A percentile compares a stretch with the other conserved stretches of the same genome.
These are phyloP conservation scores for Cenchrus fungigraminus DNA, from an alignment of 176 grass and related monocot species.

Conservation along the genomic window DNA sequence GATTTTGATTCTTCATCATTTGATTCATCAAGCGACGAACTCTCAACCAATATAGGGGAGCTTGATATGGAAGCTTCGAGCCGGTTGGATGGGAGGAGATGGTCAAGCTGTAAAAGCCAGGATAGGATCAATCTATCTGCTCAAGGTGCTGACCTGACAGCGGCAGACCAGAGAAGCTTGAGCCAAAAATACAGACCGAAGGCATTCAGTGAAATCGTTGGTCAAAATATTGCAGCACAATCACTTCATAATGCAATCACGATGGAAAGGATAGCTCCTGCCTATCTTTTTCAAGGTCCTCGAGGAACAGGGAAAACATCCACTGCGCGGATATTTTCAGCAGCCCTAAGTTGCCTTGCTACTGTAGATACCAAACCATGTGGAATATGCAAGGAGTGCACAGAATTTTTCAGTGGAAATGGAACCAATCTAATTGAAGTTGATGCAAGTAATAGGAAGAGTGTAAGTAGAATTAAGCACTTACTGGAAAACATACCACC, in stretches of 20 bases:
- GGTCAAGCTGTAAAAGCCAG: conserved; percentile 92
- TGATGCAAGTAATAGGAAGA: conserved; percentile 74
- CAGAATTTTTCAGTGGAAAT: conserved; percentile 47
- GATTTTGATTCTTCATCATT: conserved; percentile 69
- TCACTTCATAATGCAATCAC: conserved; percentile 80
- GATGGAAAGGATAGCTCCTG: conserved; percentile 76
- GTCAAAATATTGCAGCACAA: conserved; percentile 80
- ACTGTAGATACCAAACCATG: conserved; percentile 76
- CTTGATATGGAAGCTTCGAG: conserved; percentile 89
- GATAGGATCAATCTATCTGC: conserved; percentile 51
- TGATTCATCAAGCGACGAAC: conserved; percentile 77
- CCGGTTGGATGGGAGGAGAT: conserved; percentile 82
- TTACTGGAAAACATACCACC: conserved; percentile 56
- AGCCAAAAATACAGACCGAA: conserved; percentile 77
- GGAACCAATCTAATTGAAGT: conserved; percentile 64
- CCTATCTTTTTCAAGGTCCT: conserved; percentile 94
- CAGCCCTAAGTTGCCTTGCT: conserved; percentile 66
- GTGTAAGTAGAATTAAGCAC: conserved; percentile 59
- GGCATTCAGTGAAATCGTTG: conserved; percentile 73
- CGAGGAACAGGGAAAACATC: conserved; percentile 93
- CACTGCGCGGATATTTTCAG: conserved; percentile 73
- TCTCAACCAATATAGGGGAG: conserved; percentile 81
- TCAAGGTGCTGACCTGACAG: conserved; percentile 38
- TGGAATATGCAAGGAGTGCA: conserved; percentile 73
- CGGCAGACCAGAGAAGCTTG: conserved; percentile 67